Evolutionary conservation across 2,329 filamentous ascomycete species (phyloP), one percentile per base, ranked within the genome.

Genomic region (Botrytis fragariae): DNA sequence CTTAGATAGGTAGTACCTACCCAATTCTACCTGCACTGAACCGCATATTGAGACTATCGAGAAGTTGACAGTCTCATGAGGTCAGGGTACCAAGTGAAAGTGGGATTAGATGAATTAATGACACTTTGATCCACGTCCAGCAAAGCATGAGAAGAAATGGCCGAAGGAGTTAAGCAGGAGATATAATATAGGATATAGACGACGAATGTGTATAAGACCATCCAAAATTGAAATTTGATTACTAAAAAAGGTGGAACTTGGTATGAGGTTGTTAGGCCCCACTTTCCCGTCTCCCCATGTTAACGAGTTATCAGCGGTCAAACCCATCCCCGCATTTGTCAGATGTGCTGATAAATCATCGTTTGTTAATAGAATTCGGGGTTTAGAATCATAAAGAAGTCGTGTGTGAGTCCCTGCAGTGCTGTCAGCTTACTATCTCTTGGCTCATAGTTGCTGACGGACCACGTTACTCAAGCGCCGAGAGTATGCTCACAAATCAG

Each of bases 301-400:
- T 37, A 3, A 6, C 35, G 35, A 10, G 22, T 18, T 20, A 4
- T n/a, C 20, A 25, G 35, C 25, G 35, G 60, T 44, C 9, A 63
- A 44, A 63, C 8, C 2, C 25, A 20, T 29, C 61, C 61, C 25
- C n/a, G 42, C 5, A 54, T 35, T 45, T 64, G 42, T 64, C 61
- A 64, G 39, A 44, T 18, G 6, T n/a, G 61, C 61, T 64, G 62
- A 64, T 64, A 64, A 64, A 64, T 64, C 61, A 45, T 32, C 18
- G 8, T 29, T 9, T 18, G 16, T 32, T 3, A 12, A 10, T 4
- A n/a, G 61, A 18, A 18, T 29, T 25, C 7, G 25, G 20, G 39
- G 25, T n/a, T n/a, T 20, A 20, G 18, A 45, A 8, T 20, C 7
- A n/a, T 51, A n/a, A 5, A 1, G n/a, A n/a, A 51, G 5, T 5